Conservation (phyloP, 163 green algal species). For the Chlamydomonas reinhardtii region DNA sequence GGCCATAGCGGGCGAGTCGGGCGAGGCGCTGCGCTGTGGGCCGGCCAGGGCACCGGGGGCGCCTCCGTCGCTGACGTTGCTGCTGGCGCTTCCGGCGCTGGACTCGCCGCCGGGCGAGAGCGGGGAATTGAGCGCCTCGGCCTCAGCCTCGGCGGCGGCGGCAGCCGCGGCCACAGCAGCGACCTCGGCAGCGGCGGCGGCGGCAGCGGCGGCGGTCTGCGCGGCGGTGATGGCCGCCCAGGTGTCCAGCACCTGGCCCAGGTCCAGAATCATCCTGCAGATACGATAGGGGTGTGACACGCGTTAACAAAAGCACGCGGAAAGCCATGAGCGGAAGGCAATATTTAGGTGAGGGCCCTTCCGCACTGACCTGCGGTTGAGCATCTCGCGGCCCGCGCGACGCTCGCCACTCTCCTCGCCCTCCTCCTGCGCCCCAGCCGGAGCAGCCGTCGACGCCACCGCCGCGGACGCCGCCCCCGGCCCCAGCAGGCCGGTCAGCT, state of each 20-base stretch:
- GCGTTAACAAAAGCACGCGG: too few relatives aligned
- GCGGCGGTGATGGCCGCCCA: neutral
- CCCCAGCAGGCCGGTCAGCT: neutral
- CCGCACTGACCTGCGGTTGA: neutral
- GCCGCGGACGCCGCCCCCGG: neutral
- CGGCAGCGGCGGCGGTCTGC: neutral
- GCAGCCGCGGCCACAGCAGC: neutral
- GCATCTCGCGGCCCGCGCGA: too few relatives aligned
- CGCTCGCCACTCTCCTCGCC: too few relatives aligned
- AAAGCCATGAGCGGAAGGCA: too few relatives aligned
- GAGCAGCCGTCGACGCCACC: too few relatives aligned
- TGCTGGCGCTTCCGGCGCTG: neutral
- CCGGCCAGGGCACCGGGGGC: neutral
- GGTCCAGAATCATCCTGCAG: slow-evolving; percentile 3
- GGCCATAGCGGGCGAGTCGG: neutral
- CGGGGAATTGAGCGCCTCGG: too few relatives aligned
- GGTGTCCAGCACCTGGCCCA: slow-evolving; percentile 10
- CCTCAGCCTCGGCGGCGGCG: neutral
- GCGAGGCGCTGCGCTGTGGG: neutral
- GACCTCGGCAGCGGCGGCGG: neutral
- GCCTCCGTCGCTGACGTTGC: neutral
- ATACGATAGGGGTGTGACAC: neutral
- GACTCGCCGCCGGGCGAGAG: too few relatives aligned
- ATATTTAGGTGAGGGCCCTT: too few relatives aligned
- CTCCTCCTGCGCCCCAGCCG: neutral